phyloP scores from a whole-genome alignment of 768 basidiomycete species.

The Tremella fuciformis region DNA sequence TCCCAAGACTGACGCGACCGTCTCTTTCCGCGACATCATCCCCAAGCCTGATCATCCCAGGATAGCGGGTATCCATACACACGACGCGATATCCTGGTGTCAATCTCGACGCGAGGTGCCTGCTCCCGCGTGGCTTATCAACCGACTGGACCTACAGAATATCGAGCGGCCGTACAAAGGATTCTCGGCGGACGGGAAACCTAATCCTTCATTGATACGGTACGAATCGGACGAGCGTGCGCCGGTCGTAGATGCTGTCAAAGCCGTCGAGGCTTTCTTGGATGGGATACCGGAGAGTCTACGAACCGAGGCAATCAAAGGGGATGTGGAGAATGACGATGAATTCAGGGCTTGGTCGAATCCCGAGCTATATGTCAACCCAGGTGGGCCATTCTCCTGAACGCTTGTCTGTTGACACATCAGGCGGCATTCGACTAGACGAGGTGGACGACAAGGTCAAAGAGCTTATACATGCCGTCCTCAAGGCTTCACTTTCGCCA shows the following conservation, averaged over 20 bases:
- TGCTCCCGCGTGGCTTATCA: conserved; percentile 42
- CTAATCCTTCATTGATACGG: conserved; percentile 21
- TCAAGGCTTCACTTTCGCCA: conserved; percentile 31
- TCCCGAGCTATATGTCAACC: conserved; percentile 43
- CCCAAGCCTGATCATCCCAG: conserved; percentile 34
- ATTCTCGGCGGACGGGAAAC: conserved; percentile 35
- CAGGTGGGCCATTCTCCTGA: conserved; percentile 14
- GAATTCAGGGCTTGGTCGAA: conserved; percentile 33
- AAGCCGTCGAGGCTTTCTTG: conserved; percentile 28
- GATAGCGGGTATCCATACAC: conserved; percentile 33
- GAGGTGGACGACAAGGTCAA: conserved; percentile 30
- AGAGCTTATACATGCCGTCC: conserved; percentile 29
- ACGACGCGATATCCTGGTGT: conserved; percentile 33
- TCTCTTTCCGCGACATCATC: conserved; percentile 33
- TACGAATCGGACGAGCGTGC: conserved; percentile 40
- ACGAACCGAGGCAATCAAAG: conserved; percentile 22
- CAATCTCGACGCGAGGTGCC: conserved; percentile 25
- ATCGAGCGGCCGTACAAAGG: conserved; percentile 33
- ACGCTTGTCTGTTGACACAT: not conserved
- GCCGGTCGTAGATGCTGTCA: conserved; percentile 28
- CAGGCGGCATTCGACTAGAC: conserved; percentile 43
- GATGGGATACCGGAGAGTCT: conserved; percentile 18
- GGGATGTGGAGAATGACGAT: conserved; percentile 26
- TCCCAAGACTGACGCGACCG: conserved; percentile 30
- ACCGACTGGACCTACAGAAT: conserved; percentile 28